Conservation (phyloP, 1,139 yeast species). For the Schwanniomyces etchellsii region DNA sequence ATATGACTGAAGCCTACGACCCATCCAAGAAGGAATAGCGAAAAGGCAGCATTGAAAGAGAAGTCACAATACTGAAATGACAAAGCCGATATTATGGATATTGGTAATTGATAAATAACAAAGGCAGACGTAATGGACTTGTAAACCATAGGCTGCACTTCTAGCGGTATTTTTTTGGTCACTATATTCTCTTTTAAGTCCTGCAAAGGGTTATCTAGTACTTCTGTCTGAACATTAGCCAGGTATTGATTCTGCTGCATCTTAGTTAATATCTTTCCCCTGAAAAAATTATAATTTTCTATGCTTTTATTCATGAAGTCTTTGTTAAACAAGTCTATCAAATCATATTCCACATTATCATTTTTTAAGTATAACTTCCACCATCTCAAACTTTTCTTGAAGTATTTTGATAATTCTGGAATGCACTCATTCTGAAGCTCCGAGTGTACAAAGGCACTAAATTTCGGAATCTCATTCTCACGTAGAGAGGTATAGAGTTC, state of each 20-base stretch:
- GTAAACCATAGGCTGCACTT: constrained; percentile 37
- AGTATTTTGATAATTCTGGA: constrained; percentile 26
- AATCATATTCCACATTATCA: constrained; percentile 42
- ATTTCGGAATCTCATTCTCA: constrained; percentile 19
- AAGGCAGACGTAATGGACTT: constrained; percentile 25
- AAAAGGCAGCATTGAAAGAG: constrained; percentile 26
- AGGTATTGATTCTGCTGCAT: constrained; percentile 20
- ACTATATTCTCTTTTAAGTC: constrained; percentile 26
- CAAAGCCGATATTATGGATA: constrained; percentile 24
- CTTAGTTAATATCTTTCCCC: constrained; percentile 31
- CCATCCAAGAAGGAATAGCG: constrained; percentile 36
- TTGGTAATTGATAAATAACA: constrained; percentile 35
- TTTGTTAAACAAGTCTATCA: constrained; percentile 32
- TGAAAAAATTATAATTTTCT: constrained; percentile 30
- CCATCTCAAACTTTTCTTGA: constrained; percentile 32
- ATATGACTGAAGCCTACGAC: constrained; percentile 40
- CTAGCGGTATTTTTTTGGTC: constrained; percentile 19
- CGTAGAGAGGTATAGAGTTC: constrained; percentile 13
- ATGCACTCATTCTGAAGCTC: constrained; percentile 33
- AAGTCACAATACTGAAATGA: constrained; percentile 34
- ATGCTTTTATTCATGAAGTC: constrained; percentile 37
- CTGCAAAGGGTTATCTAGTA: constrained; percentile 26
- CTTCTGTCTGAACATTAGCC: constrained; percentile 4
- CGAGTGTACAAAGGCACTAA: constrained; percentile 27
- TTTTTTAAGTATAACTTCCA: constrained; percentile 40